Evolutionary conservation across 2,329 filamentous ascomycete genomes (phyloP).

Genomic region (Aspergillus sp.): DNA sequence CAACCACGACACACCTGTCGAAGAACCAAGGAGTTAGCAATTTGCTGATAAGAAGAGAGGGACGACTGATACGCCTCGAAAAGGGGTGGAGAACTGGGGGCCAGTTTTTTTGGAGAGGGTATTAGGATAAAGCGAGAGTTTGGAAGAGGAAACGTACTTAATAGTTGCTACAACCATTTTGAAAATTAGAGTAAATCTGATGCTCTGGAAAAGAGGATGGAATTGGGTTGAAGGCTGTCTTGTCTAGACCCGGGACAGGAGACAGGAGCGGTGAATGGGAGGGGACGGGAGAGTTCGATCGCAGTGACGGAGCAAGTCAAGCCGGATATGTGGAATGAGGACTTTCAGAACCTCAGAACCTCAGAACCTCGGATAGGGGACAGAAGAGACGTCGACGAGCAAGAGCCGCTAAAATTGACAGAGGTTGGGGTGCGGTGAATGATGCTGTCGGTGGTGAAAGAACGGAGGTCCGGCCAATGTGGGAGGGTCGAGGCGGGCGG

Average conservation of each 20-base stretch:
- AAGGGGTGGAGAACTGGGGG: slow-evolving; percentile 5
- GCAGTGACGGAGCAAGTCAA: slow-evolving; percentile 2
- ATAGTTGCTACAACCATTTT: slow-evolving; percentile 64
- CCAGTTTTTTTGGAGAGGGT: not conserved
- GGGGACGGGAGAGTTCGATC: slow-evolving; percentile 6
- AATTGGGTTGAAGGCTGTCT: slow-evolving; percentile 16
- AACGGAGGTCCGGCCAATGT: slow-evolving; percentile 21
- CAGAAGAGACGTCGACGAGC: slow-evolving; percentile 8
- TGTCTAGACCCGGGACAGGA: slow-evolving; percentile 20
- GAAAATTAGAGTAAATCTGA: slow-evolving; percentile 15
- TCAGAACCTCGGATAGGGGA: slow-evolving; percentile 2
- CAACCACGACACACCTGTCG: slow-evolving; percentile 91
- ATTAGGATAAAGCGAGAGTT: slow-evolving; percentile 10
- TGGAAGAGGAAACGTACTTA: slow-evolving; percentile 49
- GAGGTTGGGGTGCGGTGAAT: slow-evolving; percentile 11
- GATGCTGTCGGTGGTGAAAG: slow-evolving; percentile 9
- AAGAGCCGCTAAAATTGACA: slow-evolving; percentile 14
- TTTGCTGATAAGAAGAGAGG: slow-evolving; percentile 11
- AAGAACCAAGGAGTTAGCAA: slow-evolving; percentile 21
- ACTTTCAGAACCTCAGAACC: not conserved
- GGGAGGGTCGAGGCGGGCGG: slow-evolving; percentile 29
- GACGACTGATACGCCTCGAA: slow-evolving; percentile 5
- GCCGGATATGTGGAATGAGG: slow-evolving; percentile 7
- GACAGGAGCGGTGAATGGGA: slow-evolving; percentile 18
- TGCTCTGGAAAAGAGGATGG: slow-evolving; percentile 12